phyloP scores from a whole-genome alignment of 768 basidiomycete species.

The Strobilomyces echinocephalus region DNA sequence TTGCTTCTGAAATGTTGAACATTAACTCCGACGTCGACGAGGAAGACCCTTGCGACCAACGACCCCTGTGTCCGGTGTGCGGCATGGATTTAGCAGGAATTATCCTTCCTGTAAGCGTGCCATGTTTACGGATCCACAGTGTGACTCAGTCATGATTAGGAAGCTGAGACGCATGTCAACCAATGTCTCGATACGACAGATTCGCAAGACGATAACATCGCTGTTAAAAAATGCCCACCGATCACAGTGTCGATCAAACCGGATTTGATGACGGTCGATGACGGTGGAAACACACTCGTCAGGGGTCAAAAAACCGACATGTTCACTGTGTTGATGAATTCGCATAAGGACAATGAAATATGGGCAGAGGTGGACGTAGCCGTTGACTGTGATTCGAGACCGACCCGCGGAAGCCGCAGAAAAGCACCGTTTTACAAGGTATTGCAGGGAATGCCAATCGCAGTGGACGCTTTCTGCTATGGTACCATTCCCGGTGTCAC shows the following conservation, averaged over 20 bases:
- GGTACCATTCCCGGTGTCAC: conserved; percentile 85
- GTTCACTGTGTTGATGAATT: conserved; percentile 89
- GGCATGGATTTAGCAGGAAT: conserved; percentile 7
- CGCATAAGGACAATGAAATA: conserved; percentile 69
- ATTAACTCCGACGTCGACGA: conserved; percentile 22
- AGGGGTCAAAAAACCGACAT: conserved; percentile 30
- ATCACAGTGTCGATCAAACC: not conserved
- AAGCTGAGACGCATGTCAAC: conserved; percentile 53
- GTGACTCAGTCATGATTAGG: conserved; percentile 31
- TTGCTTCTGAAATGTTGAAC: conserved; percentile 29
- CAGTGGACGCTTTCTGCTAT: conserved; percentile 96
- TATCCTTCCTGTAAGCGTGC: conserved; percentile 17
- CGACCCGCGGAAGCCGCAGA: conserved; percentile 50
- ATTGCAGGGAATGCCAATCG: conserved; percentile 94
- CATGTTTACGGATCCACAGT: not conserved
- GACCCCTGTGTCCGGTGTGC: conserved; percentile 26
- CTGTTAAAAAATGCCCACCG: not conserved
- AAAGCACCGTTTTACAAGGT: conserved; percentile 95
- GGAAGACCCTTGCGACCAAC: conserved; percentile 2
- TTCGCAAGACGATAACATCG: conserved; percentile 1
- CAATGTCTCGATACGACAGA: conserved; percentile 43
- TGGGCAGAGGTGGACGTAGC: conserved; percentile 76
- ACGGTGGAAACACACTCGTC: not conserved
- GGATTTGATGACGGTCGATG: not conserved
- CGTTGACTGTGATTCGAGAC: conserved; percentile 45